A percentile compares a stretch with the other conserved stretches of the same genome.
Evolutionary conservation across 257 asterid species (phyloP).

Genomic region (Nicotiana knightiana): DNA sequence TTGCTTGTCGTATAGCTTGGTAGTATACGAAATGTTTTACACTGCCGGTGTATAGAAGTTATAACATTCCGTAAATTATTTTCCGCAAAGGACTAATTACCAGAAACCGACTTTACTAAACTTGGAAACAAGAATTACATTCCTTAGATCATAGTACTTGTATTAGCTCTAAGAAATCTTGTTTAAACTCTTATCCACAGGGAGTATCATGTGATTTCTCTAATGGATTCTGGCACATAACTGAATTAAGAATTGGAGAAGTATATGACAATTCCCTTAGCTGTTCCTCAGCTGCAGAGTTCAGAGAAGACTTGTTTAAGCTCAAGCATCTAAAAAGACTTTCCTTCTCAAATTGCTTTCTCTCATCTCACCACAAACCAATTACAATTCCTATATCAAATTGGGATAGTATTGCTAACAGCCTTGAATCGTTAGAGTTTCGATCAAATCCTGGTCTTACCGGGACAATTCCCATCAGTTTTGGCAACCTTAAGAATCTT

Average conservation of each 20-base stretch:
- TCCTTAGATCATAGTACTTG: neutral
- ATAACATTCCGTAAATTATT: no score
- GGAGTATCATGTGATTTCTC: constrained; percentile 34
- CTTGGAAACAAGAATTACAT: no score
- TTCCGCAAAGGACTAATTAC: no score
- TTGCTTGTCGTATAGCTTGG: no score
- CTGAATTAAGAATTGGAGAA: constrained; percentile 26
- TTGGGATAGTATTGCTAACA: constrained; percentile 17
- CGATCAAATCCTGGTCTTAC: constrained; percentile 24
- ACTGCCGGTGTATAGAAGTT: no score
- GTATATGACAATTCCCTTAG: constrained; percentile 30
- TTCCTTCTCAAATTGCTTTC: constrained; percentile 26
- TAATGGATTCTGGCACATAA: constrained; percentile 33
- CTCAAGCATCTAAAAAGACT: constrained; percentile 26
- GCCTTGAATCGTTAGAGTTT: constrained; percentile 27
- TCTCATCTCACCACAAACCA: constrained; percentile 14
- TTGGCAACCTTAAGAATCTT: constrained; percentile 22
- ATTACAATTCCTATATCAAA: constrained; percentile 9
- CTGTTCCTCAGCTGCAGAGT: constrained; percentile 20
- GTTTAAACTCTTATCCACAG: neutral
- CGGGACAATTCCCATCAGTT: constrained; percentile 18
- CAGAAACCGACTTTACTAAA: no score
- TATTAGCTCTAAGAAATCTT: neutral
- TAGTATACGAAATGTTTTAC: no score
- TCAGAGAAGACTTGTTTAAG: constrained; percentile 18